Conservation (phyloP, 306 rosid genomes). For the Acacia confusa region DNA sequence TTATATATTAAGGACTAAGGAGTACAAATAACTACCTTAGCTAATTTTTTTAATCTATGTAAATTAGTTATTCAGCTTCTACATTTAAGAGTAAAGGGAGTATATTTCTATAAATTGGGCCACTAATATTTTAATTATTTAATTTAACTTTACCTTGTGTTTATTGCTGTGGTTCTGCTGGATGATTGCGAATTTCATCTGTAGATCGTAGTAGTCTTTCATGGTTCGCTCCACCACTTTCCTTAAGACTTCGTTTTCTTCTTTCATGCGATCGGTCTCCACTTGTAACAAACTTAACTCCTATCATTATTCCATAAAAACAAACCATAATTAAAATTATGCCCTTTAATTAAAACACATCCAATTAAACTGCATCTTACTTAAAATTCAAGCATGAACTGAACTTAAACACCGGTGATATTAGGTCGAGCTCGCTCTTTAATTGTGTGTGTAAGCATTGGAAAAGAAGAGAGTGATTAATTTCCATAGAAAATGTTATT, state of each 20-base stretch:
- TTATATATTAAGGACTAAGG: too few species aligned
- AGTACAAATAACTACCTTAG: too few species aligned
- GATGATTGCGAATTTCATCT: constrained; percentile 58
- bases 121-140: background rate
- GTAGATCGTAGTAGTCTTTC: constrained; percentile 82
- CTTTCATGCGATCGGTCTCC: constrained; percentile 84
- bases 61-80: too few species aligned
- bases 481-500: background rate
- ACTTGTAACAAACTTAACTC: constrained; percentile 62
- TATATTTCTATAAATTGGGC: background rate
- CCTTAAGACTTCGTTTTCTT: constrained; percentile 74
- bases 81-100: too few species aligned
- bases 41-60: too few species aligned
- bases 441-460: background rate
- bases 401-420: too few species aligned
- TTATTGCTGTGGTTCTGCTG: constrained; percentile 54
- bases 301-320: background rate
- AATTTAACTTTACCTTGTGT: constrained; percentile 44
- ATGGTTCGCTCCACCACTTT: constrained; percentile 76
- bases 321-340: background rate
- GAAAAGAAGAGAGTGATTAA: background rate
- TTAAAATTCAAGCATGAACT: too few species aligned
- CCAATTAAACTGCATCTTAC: background rate
- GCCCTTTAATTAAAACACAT: background rate
- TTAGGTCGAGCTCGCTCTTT: background rate